Conservation (phyloP, 805 yeast species). For the Starmerella etchellsii region DNA sequence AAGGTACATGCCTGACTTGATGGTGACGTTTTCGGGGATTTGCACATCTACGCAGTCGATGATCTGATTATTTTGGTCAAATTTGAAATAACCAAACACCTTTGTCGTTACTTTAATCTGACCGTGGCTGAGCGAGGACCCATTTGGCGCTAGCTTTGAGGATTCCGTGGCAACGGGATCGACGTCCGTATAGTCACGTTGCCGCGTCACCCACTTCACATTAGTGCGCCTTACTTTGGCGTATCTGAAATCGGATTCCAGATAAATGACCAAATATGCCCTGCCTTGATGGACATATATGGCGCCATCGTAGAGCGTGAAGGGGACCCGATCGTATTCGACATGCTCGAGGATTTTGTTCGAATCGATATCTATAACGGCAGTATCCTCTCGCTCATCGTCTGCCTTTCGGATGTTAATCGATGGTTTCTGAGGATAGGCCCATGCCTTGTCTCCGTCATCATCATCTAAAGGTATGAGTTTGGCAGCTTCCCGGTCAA, state of each 20-base stretch:
- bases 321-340: constrained; percentile 78
- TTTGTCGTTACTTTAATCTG: constrained; percentile 53
- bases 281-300: constrained; percentile 88
- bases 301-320: constrained; percentile 85
- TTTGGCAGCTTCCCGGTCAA: constrained; percentile 2
- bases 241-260: constrained; percentile 60
- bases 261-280: constrained; percentile 74
- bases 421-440: constrained; percentile 59
- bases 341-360: constrained; percentile 72
- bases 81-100: constrained; percentile 88
- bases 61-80: constrained; percentile 63
- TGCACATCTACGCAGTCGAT: constrained; percentile 87
- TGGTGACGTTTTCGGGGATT: constrained; percentile 62
- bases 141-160: constrained; percentile 2
- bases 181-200: constrained; percentile 84
- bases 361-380: constrained; percentile 80
- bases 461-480: constrained; percentile 26
- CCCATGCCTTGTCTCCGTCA: constrained; percentile 33
- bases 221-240: constrained; percentile 81
- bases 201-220: constrained; percentile 89
- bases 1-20: constrained; percentile 81
- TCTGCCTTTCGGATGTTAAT: constrained; percentile 77
- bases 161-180: constrained; percentile 43
- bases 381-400: constrained; percentile 62
- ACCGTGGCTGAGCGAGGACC: constrained; percentile 45